Evolutionary conservation across 1,284 basidiomycete species (phyloP).

Genomic region (Cryptococcus deneoformans): DNA sequence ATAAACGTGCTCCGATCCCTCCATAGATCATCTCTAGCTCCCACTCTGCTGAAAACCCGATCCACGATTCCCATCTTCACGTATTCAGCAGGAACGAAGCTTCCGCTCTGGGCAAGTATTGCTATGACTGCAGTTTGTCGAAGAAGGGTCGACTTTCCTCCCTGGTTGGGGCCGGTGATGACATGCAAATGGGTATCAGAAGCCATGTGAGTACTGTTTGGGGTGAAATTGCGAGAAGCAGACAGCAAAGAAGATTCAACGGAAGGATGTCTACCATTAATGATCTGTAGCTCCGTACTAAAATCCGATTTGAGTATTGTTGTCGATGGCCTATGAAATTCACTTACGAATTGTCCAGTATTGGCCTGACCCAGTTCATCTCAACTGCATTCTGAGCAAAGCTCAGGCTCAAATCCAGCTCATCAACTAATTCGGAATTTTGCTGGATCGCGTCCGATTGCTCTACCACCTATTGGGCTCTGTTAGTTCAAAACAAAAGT

Average conservation of each 20-base stretch:
- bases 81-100: constrained; percentile 82
- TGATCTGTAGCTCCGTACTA: constrained; percentile 65
- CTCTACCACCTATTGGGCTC: constrained; percentile 51
- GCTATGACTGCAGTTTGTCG: constrained; percentile 88
- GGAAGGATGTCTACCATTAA: constrained; percentile 82
- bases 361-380: constrained; percentile 71
- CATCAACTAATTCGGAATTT: constrained; percentile 80
- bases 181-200: constrained; percentile 63
- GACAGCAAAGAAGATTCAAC: constrained; percentile 85
- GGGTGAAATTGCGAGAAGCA: constrained; percentile 71
- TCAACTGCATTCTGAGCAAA: constrained; percentile 83
- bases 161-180: constrained; percentile 97
- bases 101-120: constrained; percentile 88
- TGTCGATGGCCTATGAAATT: background rate
- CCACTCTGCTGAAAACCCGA: constrained; percentile 88
- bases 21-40: constrained; percentile 93
- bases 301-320: background rate
- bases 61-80: constrained; percentile 85
- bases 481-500: too few relatives aligned
- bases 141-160: constrained; percentile 84
- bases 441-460: constrained; percentile 58
- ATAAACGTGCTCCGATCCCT: constrained; percentile 89
- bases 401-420: constrained; percentile 78
- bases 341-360: constrained; percentile 65
- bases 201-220: constrained; percentile 71